Percentiles rank a stretch among this genome's conserved stretches.
Conservation (phyloP, 1,139 yeast genomes). For the Taphrina communis region DNA sequence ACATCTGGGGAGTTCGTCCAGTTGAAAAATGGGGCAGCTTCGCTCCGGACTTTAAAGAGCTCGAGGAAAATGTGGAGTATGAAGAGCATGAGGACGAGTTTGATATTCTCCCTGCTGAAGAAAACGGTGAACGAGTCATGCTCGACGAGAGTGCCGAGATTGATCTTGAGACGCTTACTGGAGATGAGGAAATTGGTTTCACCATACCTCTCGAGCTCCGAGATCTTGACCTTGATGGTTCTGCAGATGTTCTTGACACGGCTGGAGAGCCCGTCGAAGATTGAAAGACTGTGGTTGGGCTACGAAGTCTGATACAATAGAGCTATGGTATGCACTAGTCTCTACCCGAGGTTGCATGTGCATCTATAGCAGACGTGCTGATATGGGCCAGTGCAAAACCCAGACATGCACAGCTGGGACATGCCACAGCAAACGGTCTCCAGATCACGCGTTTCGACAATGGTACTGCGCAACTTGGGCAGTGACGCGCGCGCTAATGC, state of each 20-base stretch:
- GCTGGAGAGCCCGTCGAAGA: too few species aligned
- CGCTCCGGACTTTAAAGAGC: constrained; percentile 95
- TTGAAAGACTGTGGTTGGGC: too few species aligned
- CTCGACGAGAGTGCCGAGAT: constrained; percentile 30
- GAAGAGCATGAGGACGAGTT: constrained; percentile 91
- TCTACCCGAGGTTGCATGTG: too few species aligned
- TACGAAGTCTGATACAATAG: too few species aligned
- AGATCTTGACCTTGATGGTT: neutral
- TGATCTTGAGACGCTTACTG: constrained; percentile 24
- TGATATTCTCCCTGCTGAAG: constrained; percentile 59
- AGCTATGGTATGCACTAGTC: too few species aligned
- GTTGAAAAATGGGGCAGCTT: constrained; percentile 97
- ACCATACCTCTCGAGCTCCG: constrained; percentile 23
- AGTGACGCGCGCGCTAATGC: too few species aligned
- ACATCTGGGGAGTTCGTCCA: constrained; percentile 79
- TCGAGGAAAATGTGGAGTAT: constrained; percentile 89
- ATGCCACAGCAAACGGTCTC: too few species aligned
- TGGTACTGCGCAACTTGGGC: too few species aligned
- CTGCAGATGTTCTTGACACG: neutral
- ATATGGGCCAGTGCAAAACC: too few species aligned
- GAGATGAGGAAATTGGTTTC: constrained; percentile 18
- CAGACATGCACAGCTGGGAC: too few species aligned
- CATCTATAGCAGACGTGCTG: too few species aligned
- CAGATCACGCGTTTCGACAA: too few species aligned
- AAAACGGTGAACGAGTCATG: constrained; percentile 35